Conservation (phyloP, 2,329 filamentous ascomycete species). For the Cladorrhinum sp. region DNA sequence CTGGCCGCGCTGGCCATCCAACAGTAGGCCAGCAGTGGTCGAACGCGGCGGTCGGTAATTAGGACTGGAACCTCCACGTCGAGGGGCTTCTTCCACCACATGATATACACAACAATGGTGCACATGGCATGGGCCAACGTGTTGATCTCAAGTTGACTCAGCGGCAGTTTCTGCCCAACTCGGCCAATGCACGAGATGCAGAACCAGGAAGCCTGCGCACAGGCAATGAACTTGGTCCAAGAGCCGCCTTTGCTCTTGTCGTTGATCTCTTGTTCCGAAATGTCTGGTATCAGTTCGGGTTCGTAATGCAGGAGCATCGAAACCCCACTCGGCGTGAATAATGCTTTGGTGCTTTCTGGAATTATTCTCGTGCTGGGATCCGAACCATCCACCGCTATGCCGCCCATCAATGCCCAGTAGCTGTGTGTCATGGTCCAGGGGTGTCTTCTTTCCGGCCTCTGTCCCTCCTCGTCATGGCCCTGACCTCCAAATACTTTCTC, state of each 20-base stretch:
- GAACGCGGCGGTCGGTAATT: not conserved
- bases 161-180: not conserved
- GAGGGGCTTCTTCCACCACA: slow-evolving; percentile 11
- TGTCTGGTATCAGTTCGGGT: slow-evolving; percentile 4
- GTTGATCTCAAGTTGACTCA: slow-evolving; percentile 10
- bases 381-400: not conserved
- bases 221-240: slow-evolving; percentile 1
- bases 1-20: not conserved
- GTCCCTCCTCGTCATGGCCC: not conserved
- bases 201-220: slow-evolving; percentile 5
- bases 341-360: not conserved
- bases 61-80: not conserved
- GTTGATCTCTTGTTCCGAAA: slow-evolving; percentile 2
- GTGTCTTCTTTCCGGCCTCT: not conserved
- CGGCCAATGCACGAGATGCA: not conserved
- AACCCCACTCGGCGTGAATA: not conserved
- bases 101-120: not conserved
- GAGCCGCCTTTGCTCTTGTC: slow-evolving; percentile 6
- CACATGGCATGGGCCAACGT: slow-evolving; percentile 12
- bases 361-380: not conserved
- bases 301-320: not conserved
- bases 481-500: not conserved
- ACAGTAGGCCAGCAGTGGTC: not conserved
- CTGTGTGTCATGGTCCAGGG: slow-evolving; percentile 12
- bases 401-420: slow-evolving; percentile 9